Base-by-base conservation (phyloP, 441 rosid species). In the Pelargonium cotyledonis region DNA sequence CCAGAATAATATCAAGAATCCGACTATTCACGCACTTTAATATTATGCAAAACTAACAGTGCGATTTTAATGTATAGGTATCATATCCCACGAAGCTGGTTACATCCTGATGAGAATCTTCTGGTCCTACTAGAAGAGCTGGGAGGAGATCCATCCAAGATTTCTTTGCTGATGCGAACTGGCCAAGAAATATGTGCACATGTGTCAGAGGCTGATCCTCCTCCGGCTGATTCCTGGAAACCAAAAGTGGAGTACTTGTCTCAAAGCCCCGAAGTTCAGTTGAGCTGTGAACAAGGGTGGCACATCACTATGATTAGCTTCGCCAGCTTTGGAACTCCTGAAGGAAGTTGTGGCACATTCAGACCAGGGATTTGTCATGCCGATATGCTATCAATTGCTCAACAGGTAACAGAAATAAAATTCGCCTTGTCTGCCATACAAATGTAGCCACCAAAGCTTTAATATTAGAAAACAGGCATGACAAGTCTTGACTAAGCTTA, bases 51-150 rank as follows among this genome's bases (percentile, higher is more conserved):
- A 62, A 38, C 55, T 55, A 18, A 29, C 41, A 65, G 73, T 47
- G 68, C 67, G 63, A 8, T 53, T 15, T 57, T 47, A 16, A 72
- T 75, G 58, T 67, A 40, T 68, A 88, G 94, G 80, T 82, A 86
- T 68, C 89, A 88, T 69, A 67, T 88, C 15, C 91, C 89, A 0
- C 85, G 86, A n/a, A 70, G 84, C 44, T 88, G 91, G 91, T 74
- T 81, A 65, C 80, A 78, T 51, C 68, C 83, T 0, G 85, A 85
- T 19, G 80, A 85, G 62, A 88, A 88, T 78, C 72, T 86, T 2
- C 73, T 86, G 31, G 88, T 86, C 55, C 78, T 86, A 19, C 88
- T 78, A 21, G 94, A 88, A 79, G 94, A 86, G 77, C 78, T 86
- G 9, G 87, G 91, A 0, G 94, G 91, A 8, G 87, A 86, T 64